Evolutionary conservation across 768 basidiomycete genomes (phyloP).

Genomic region (Pholiota molesta): DNA sequence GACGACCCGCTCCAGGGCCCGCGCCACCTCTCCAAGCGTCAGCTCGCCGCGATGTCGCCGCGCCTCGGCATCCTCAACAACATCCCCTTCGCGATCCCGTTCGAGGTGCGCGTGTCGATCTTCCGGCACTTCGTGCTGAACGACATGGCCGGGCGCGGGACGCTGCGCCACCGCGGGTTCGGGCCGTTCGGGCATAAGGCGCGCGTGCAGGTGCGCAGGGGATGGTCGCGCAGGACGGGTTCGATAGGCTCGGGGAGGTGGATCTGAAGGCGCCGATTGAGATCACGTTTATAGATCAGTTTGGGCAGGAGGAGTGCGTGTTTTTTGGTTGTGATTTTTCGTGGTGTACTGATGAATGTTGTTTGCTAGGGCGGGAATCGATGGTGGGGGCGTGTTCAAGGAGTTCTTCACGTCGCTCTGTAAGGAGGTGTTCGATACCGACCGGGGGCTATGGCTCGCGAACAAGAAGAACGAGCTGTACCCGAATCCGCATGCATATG

Average conservation of each 20-base stretch:
- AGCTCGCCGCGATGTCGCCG: conserved; percentile 76
- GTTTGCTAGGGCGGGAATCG: conserved; percentile 77
- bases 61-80: conserved; percentile 92
- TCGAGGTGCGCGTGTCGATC: conserved; percentile 86
- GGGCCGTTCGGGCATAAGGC: conserved; percentile 28
- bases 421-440: conserved; percentile 93
- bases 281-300: conserved; percentile 93
- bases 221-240: conserved; percentile 88
- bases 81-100: conserved; percentile 94
- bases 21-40: conserved; percentile 58
- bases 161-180: conserved; percentile 19
- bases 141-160: conserved; percentile 22
- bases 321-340: not conserved
- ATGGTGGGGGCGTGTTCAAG: conserved; percentile 97
- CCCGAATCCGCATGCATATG: conserved; percentile 91
- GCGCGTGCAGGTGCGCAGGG: conserved; percentile 68
- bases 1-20: not conserved
- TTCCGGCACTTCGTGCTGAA: conserved; percentile 79
- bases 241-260: conserved; percentile 75
- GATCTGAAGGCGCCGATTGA: conserved; percentile 82
- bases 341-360: not conserved
- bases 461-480: conserved; percentile 93
- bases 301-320: conserved; percentile 76
- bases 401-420: conserved; percentile 95
- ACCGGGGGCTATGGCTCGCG: conserved; percentile 91